These are phyloP conservation scores for Abrus pulchellus DNA, from an alignment of 306 rosid species.

Conservation along the genomic window DNA sequence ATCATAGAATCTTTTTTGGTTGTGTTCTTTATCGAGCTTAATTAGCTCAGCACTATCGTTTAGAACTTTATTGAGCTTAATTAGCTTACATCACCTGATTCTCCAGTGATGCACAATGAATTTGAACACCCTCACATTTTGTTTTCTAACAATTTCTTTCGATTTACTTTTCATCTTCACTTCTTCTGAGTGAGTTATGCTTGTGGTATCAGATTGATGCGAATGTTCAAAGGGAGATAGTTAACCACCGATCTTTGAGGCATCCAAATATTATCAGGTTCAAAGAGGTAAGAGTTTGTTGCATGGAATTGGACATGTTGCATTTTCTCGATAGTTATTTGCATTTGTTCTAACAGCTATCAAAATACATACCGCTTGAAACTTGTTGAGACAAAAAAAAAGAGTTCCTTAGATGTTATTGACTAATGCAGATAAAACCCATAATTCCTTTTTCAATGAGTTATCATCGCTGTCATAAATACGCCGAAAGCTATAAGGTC, in stretches of 20 bases:
- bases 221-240: constrained; percentile 89
- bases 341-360: neutral
- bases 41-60: constrained; percentile 5
- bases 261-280: constrained; percentile 91
- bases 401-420: neutral
- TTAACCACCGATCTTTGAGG: constrained; percentile 82
- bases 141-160: neutral
- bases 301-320: constrained; percentile 13
- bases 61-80: neutral
- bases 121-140: neutral
- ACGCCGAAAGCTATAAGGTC: neutral
- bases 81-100: constrained; percentile 14
- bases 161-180: neutral
- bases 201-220: constrained; percentile 78
- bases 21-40: neutral
- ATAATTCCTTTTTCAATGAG: neutral
- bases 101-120: neutral
- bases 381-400: neutral
- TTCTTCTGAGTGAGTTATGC: constrained; percentile 32
- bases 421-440: neutral
- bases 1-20: neutral
- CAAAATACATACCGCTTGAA: neutral
- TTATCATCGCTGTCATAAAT: neutral
- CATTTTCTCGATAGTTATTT: neutral
- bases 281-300: constrained; percentile 71